Percentiles rank a stretch among this genome's conserved stretches.
Conservation (phyloP, 805 yeast species). For the Kodamaea sagamina region DNA sequence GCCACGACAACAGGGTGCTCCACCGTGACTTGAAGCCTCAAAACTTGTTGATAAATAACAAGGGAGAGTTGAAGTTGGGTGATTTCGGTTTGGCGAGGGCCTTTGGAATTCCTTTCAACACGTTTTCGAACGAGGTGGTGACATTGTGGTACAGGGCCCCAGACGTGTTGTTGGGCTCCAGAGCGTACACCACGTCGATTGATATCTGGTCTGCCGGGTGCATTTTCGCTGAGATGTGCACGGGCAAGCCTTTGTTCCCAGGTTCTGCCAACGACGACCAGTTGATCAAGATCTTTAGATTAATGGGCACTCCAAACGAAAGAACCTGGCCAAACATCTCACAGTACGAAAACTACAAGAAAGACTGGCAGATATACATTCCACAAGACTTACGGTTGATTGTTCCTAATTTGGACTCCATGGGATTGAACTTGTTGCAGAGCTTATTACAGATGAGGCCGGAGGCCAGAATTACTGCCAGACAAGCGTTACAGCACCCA, state of each 20-base stretch:
- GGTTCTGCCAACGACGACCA: conserved; percentile 97
- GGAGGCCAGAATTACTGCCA: conserved; percentile 58
- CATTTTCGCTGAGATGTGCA: conserved; percentile 96
- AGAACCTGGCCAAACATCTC: conserved; percentile 97
- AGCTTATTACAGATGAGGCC: conserved; percentile 62
- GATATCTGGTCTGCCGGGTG: conserved; percentile 99
- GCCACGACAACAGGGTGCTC: conserved; percentile 82
- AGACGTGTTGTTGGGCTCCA: conserved; percentile 90
- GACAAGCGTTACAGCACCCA: conserved; percentile 66
- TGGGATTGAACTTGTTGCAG: conserved; percentile 68
- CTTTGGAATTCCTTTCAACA: conserved; percentile 96
- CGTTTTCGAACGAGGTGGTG: conserved; percentile 96
- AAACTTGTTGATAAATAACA: conserved; percentile 80
- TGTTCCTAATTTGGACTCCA: conserved; percentile 67
- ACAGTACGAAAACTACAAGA: conserved; percentile 80
- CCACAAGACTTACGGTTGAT: conserved; percentile 80
- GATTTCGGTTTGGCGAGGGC: conserved; percentile 98
- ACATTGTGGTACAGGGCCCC: conserved; percentile 99
- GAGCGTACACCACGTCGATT: conserved; percentile 94
- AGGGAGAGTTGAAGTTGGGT: conserved; percentile 91
- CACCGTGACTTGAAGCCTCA: conserved; percentile 94
- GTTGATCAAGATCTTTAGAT: conserved; percentile 82
- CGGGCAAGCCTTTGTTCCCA: conserved; percentile 96
- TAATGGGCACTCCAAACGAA: conserved; percentile 97
- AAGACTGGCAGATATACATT: conserved; percentile 79